phyloP scores from a whole-genome alignment of 2,329 filamentous ascomycete species.

The Colletotrichum sp. region DNA sequence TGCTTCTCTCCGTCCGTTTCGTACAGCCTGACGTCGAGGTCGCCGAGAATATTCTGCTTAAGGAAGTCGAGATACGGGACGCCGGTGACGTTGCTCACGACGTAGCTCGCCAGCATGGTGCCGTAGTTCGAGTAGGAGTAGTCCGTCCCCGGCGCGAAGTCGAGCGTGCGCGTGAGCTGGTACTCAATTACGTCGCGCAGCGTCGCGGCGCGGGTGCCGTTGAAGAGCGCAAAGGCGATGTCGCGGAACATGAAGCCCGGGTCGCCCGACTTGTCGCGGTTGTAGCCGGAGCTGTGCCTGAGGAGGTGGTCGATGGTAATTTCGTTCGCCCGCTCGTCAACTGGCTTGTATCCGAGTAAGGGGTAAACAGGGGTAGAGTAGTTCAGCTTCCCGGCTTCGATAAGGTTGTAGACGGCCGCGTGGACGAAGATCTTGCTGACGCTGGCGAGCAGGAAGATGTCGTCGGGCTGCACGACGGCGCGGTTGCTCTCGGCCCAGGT shows the following conservation, averaged over 20 bases:
- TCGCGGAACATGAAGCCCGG: constrained; percentile 14
- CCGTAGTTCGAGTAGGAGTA: constrained; percentile 22
- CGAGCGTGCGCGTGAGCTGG: constrained; percentile 11
- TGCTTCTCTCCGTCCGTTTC: constrained; percentile 14
- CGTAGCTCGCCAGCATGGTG: constrained; percentile 13
- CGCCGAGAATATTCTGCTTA: neutral
- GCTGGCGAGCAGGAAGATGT: constrained; percentile 21
- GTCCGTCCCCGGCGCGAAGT: neutral
- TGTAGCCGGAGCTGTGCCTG: constrained; percentile 4
- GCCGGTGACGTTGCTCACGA: constrained; percentile 17
- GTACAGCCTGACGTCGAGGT: constrained; percentile 16
- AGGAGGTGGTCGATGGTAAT: constrained; percentile 21
- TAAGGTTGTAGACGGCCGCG: constrained; percentile 15
- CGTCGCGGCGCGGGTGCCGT: constrained; percentile 8
- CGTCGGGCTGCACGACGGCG: constrained; percentile 3
- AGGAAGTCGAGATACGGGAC: constrained; percentile 13
- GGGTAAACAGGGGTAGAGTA: neutral
- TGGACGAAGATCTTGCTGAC: constrained; percentile 23
- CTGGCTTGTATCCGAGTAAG: constrained; percentile 2
- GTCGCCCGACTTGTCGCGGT: constrained; percentile 3
- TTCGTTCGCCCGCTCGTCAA: constrained; percentile 3
- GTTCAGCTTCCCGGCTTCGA: constrained; percentile 12
- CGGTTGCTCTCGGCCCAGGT: constrained; percentile 20
- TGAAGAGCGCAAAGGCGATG: neutral
- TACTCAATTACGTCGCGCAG: constrained; percentile 24